Conservation (phyloP, 2,329 filamentous ascomycete species). For the Cryoendolithus antarcticus region DNA sequence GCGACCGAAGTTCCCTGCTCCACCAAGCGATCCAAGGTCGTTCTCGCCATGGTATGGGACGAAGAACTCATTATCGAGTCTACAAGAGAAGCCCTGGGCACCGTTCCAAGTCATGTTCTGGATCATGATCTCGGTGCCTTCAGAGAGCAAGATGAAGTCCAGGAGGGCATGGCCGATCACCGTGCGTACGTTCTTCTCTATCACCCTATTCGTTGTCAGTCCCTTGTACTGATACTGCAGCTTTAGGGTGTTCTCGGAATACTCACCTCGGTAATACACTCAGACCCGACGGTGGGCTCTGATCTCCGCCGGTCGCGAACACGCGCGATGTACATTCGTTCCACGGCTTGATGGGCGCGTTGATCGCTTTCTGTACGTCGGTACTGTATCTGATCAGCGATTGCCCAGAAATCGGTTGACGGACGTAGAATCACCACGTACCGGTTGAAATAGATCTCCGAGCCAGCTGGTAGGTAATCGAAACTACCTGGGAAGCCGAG, state of each 20-base stretch:
- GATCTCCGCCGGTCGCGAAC: slow-evolving; percentile 33
- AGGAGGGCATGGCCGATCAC: slow-evolving; percentile 61
- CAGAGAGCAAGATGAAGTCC: slow-evolving; percentile 55
- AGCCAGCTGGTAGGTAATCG: slow-evolving; percentile 50
- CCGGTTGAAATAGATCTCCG: slow-evolving; percentile 35
- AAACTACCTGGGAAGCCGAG: slow-evolving; percentile 56
- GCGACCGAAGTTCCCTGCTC: slow-evolving; percentile 55
- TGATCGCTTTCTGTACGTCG: slow-evolving; percentile 27
- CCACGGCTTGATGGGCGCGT: slow-evolving; percentile 52
- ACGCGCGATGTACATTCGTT: slow-evolving; percentile 42
- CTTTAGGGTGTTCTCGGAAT: too few species aligned
- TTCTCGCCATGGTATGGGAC: slow-evolving; percentile 51
- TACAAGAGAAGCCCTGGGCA: slow-evolving; percentile 52
- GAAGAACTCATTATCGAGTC: slow-evolving; percentile 51
- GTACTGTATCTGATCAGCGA: slow-evolving; percentile 2
- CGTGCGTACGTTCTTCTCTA: slow-evolving; percentile 59
- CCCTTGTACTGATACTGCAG: too few species aligned
- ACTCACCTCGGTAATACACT: slow-evolving; percentile 41
- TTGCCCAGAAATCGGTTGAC: too few species aligned
- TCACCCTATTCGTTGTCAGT: too few species aligned
- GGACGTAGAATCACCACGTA: too few species aligned
- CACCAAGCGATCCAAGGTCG: slow-evolving; percentile 38
- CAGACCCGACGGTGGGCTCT: slow-evolving; percentile 41
- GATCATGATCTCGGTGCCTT: slow-evolving; percentile 58
- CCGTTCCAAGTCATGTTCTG: slow-evolving; percentile 77